Evolutionary conservation across 169 alveolate species (phyloP), one percentile per base, ranked within the genome.

Genomic region (Toxoplasma gondii): DNA sequence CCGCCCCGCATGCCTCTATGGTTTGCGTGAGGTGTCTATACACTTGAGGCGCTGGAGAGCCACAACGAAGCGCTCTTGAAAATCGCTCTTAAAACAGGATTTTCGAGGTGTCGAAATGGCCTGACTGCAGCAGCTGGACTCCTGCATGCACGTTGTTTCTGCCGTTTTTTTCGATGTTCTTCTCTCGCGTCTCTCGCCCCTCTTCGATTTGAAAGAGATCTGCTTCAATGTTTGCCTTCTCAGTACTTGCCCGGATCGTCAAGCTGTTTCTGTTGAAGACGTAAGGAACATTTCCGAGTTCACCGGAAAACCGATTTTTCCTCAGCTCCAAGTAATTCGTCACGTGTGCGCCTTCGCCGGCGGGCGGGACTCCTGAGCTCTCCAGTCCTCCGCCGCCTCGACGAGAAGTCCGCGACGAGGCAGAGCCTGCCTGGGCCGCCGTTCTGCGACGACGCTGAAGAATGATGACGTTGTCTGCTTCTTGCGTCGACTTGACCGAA

Each of bases 401-500:
- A 27, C 74, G 74, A 22, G 74, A 16, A 1, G n/a, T 31, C 7
- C n/a, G 1, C n/a, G n/a, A 31, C 7, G 74, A 64, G n/a, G 84
- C 84, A 5, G 84, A 22, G 44, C 45, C 84, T 5, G 69, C 64
- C 5, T 38, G 90, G 29, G 67, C 69, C 22, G 67, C 4, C 44
- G 41, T 4, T 81, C 88, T 78, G 53, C 93, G 95, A 10, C 82
- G 91, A 88, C 67, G 96, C 96, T 99, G 98, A 45, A 99, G 93
- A 49, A 99, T 98, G 58, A 98, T 90, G 12, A 99, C 99, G 91
- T 98, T 98, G 91, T 99, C 99, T n/a, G 99, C 99, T 94, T 99
- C 99, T 94, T 99, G 98, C 7, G 99, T 98, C 1, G 99, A 97
- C 95, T 99, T 99, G 5, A 99, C 99, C 44, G 99, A 96, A n/a